phyloP scores from a whole-genome alignment of 2,329 filamentous ascomycete species.

The Aspergillus costaricaensis region DNA sequence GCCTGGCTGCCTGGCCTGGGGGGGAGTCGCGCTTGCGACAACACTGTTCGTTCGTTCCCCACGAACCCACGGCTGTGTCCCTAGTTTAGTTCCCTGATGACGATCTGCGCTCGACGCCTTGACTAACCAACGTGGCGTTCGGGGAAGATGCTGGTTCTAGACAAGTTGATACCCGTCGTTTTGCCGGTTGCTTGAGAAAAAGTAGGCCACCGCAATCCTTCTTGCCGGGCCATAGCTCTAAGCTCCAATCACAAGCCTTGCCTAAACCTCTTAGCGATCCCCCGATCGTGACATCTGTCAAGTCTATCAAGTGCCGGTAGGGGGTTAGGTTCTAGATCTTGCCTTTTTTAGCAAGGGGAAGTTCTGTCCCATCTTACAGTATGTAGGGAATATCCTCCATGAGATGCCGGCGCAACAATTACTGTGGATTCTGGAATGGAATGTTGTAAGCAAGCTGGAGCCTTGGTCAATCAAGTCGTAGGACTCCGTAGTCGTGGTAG shows the following conservation, averaged over 20 bases:
- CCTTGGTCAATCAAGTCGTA: neutral
- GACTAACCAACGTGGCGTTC: conserved; percentile 18
- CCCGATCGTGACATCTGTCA: conserved; percentile 9
- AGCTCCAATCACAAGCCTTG: conserved; percentile 3
- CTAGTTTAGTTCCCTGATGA: conserved; percentile 19
- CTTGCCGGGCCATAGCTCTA: neutral
- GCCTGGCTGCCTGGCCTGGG: conserved; percentile 17
- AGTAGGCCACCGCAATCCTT: neutral
- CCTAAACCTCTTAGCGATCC: neutral
- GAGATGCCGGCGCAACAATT: no score
- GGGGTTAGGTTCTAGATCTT: conserved; percentile 3
- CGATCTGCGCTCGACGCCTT: conserved; percentile 23
- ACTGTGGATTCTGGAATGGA: no score
- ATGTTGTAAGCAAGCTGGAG: neutral
- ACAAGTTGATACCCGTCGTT: conserved; percentile 7
- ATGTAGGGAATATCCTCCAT: no score
- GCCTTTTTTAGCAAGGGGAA: neutral
- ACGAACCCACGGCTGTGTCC: conserved; percentile 15
- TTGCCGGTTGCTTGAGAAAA: conserved; percentile 6
- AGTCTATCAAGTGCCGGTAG: neutral
- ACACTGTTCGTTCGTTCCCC: conserved; percentile 17
- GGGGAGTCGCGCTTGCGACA: no score
- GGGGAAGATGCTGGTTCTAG: conserved; percentile 8
- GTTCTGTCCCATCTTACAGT: no score
- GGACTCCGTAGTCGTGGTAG: neutral